Evolutionary conservation across 2,329 filamentous ascomycete species (phyloP), one percentile per base, ranked within the genome.

Genomic region (Lecanosticta acicola): DNA sequence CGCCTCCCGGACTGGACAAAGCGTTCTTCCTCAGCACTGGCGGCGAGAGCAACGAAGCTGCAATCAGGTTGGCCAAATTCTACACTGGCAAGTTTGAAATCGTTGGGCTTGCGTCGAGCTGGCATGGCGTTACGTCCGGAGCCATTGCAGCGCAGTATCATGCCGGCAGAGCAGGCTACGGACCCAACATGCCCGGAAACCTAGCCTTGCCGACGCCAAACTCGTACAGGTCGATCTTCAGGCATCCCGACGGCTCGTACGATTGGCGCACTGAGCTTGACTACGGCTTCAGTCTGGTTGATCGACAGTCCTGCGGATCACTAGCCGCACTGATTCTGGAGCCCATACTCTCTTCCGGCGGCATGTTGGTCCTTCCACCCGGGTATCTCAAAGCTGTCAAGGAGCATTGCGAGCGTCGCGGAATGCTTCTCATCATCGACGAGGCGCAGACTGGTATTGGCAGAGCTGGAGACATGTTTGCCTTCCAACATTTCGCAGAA

Each of bases 1-100:
- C 79, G 2, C 78, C 78, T 0, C 55, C 60, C 0, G 71, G 67
- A 0, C 64, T 82, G 0, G 72, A 77, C 48, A 75, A 76, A 49
- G 71, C 77, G 0, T 74, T 80, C 57, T 81, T 82, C 50, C 66
- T 80, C 8, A 77, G 68, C 41, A 82, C 78, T 0, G 78, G 78
- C 1, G 72, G 70, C 2, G 78, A 82, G 58, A 53, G 49, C 32
- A 71, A 65, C 49, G 80, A 85, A 53, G 79, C 78, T 2, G 81
- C 81, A 2, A 80, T 84, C 46, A 78, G 79, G 46, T 71, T 84
- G 53, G 80, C 81, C 3, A 84, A 84, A 54, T 64, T 71, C 8
- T 81, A 75, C 56, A 84, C 80, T 0, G 78, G 79, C 1, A 83
- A 80, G 41, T 84, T 79, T 54, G 79, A 84, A 59, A 73, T 85